A percentile compares a stretch with the other conserved stretches of the same genome.
These are phyloP conservation scores for Apiospora saccharicola DNA, from an alignment of 2,329 filamentous ascomycete species.

Conservation along the genomic window DNA sequence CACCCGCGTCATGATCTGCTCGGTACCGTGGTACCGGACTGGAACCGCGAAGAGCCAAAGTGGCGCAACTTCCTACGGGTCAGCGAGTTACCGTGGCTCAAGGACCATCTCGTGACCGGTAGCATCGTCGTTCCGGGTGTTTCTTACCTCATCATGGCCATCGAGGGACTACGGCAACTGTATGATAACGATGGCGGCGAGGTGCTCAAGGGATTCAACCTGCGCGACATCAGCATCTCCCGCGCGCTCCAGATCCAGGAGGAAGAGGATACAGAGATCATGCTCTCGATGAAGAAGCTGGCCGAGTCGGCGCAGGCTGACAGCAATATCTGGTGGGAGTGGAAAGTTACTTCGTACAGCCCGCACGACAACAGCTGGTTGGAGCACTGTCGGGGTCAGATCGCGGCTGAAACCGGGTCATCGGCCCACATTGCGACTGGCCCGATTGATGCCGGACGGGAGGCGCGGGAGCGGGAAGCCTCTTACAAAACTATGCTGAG, in stretches of 20 bases:
- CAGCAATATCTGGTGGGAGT: constrained; percentile 24
- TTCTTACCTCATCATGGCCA: constrained; percentile 45
- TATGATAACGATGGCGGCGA: neutral
- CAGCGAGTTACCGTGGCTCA: constrained; percentile 51
- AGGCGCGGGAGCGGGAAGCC: neutral
- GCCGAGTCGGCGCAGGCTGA: constrained; percentile 9
- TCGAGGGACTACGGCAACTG: constrained; percentile 43
- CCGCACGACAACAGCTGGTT: constrained; percentile 21
- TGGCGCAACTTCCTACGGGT: constrained; percentile 48
- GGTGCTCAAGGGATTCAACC: neutral
- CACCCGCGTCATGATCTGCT: constrained; percentile 49
- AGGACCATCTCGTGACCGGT: constrained; percentile 57
- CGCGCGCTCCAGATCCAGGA: constrained; percentile 16
- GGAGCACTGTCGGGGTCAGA: constrained; percentile 21
- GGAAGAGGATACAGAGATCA: constrained; percentile 17
- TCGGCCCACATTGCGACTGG: neutral
- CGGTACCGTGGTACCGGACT: constrained; percentile 42
- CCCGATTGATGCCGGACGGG: constrained; percentile 15
- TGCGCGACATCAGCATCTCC: constrained; percentile 22
- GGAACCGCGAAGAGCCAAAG: constrained; percentile 40
- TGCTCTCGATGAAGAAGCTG: neutral
- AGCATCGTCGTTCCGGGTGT: constrained; percentile 58
- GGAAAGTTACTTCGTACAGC: constrained; percentile 22
- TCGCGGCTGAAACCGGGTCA: neutral
- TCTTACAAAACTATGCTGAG: neutral